Percentiles rank a stretch among this genome's conserved stretches.
Evolutionary conservation across 1,284 basidiomycete species (phyloP).

Genomic region (Boletus hoseneyae): DNA sequence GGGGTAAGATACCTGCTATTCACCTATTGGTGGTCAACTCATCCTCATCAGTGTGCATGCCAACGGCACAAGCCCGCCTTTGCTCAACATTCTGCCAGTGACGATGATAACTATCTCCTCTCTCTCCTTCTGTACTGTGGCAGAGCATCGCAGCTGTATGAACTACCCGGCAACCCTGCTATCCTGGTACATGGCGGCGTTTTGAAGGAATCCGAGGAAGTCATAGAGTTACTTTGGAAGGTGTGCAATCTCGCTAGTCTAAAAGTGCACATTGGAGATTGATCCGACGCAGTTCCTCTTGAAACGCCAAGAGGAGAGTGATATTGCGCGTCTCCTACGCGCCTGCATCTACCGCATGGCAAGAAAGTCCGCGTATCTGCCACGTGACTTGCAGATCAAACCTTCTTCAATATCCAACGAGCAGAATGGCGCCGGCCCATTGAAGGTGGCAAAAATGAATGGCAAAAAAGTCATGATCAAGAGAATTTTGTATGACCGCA

Average conservation of each 20-base stretch:
- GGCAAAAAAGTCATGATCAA: constrained; percentile 19
- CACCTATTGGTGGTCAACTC: not conserved
- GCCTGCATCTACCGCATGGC: constrained; percentile 28
- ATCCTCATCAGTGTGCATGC: constrained; percentile 15
- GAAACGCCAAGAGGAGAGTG: not conserved
- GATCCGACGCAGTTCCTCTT: constrained; percentile 16
- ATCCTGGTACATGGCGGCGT: not conserved
- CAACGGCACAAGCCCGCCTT: constrained; percentile 9
- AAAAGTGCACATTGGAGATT: not conserved
- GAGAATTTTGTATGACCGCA: constrained; percentile 9
- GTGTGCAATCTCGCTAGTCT: constrained; percentile 10
- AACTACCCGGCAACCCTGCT: constrained; percentile 1
- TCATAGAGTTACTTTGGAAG: constrained; percentile 27
- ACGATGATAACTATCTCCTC: constrained; percentile 21
- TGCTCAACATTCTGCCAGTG: not conserved
- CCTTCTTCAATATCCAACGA: not conserved
- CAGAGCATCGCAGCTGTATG: constrained; percentile 16
- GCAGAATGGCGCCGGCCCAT: constrained; percentile 2
- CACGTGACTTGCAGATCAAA: constrained; percentile 16
- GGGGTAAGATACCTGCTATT: constrained; percentile 8
- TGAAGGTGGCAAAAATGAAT: constrained; percentile 12
- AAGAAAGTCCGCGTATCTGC: constrained; percentile 29
- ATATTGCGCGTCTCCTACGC: constrained; percentile 15
- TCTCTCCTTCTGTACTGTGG: constrained; percentile 24
- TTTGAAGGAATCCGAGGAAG: constrained; percentile 12